These are phyloP conservation scores for Chlamydomonas applanata DNA, from an alignment of 139 green algal species.

Conservation along the genomic window DNA sequence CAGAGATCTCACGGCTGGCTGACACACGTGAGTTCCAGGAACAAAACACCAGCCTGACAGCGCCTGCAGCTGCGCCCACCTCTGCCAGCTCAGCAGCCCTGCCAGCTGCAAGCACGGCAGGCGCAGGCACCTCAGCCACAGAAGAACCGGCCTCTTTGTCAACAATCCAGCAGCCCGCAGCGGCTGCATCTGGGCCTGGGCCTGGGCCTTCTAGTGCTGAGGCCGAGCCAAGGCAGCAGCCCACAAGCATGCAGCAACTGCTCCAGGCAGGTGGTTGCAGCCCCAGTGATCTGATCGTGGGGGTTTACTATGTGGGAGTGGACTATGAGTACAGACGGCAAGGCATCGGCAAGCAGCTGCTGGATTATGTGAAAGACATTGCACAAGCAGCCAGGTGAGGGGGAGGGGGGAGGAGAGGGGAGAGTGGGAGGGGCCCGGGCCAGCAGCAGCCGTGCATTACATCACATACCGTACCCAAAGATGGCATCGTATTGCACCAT, in stretches of 20 bases:
- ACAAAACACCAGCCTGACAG: not conserved
- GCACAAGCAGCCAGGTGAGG: constrained; percentile 23
- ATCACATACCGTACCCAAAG: not conserved
- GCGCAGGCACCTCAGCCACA: not conserved
- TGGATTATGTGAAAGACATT: constrained; percentile 31
- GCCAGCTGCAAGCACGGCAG: not conserved
- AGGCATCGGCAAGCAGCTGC: constrained; percentile 33
- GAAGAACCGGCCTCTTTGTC: too few relatives aligned
- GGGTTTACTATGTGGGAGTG: constrained; percentile 26
- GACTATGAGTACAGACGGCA: constrained; percentile 44
- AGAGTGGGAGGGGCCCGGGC: too few relatives aligned
- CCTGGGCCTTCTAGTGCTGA: too few relatives aligned
- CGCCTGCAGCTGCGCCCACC: not conserved
- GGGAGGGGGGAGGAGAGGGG: not conserved
- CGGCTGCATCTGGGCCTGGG: too few relatives aligned
- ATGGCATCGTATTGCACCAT: not conserved
- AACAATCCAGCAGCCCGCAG: too few relatives aligned
- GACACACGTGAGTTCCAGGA: constrained; percentile 1
- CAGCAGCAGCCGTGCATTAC: not conserved
- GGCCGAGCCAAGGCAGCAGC: too few relatives aligned
- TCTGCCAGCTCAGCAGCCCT: not conserved
- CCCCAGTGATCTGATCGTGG: not conserved
- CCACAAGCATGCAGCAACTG: constrained; percentile 2
- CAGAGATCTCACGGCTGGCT: constrained; percentile 19
- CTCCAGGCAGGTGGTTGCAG: constrained; percentile 4